Conservation (phyloP, 1,139 yeast genomes). For the Ogataea hybrid region DNA sequence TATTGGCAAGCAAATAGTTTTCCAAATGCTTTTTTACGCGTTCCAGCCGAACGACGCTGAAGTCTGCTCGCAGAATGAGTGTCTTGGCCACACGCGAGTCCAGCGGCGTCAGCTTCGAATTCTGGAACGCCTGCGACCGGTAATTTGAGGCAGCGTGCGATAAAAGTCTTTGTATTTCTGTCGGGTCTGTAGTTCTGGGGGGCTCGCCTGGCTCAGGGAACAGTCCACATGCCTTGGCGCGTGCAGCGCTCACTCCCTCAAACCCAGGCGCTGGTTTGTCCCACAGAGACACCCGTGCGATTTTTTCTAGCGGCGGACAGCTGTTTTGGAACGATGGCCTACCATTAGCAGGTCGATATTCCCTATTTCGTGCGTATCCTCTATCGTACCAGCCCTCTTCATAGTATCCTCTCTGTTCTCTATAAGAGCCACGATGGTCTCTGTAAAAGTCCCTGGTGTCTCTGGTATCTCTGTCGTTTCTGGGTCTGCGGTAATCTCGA, state of each 20-base stretch:
- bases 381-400: constrained; percentile 5
- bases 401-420: constrained; percentile 5
- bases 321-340: background rate
- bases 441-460: background rate
- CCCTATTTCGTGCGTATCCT: constrained; percentile 5
- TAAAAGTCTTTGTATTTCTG: constrained; percentile 17
- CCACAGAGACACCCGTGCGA: constrained; percentile 55
- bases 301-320: constrained; percentile 39
- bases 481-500: constrained; percentile 9
- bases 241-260: constrained; percentile 71
- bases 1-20: constrained; percentile 25
- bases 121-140: constrained; percentile 29
- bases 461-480: constrained; percentile 2
- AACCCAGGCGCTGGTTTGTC: constrained; percentile 73
- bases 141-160: constrained; percentile 13
- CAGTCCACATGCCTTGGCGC: constrained; percentile 79
- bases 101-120: constrained; percentile 48
- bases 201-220: constrained; percentile 78
- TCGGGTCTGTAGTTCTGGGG: constrained; percentile 24
- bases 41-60: constrained; percentile 22
- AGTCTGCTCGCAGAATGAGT: constrained; percentile 25
- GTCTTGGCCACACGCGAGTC: constrained; percentile 50
- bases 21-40: constrained; percentile 24
- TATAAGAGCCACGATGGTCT: constrained; percentile 11
- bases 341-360: constrained; percentile 2